Percentiles rank a stretch among this genome's conserved stretches.
phyloP scores from a whole-genome alignment of 805 yeast genomes.

The Kodamaea leandrae region DNA sequence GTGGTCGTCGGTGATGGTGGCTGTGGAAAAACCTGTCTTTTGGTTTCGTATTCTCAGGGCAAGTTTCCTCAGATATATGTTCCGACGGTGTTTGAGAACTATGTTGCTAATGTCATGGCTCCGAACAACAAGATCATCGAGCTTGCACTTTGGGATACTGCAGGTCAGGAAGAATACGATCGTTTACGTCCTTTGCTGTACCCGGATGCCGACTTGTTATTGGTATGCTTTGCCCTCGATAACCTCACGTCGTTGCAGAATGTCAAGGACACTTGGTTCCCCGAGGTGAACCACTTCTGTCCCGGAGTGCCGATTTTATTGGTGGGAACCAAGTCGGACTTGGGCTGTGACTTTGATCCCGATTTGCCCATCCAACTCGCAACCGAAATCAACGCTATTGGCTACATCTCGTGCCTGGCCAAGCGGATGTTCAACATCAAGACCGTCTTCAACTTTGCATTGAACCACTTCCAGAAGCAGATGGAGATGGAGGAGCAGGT shows the following conservation, averaged over 20 bases:
- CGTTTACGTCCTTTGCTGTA: conserved; percentile 75
- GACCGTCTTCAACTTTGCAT: conserved; percentile 65
- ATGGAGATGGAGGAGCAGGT: conserved; percentile 35
- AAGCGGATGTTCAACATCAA: conserved; percentile 62
- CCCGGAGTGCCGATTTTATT: conserved; percentile 73
- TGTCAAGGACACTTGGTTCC: conserved; percentile 80
- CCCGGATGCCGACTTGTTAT: conserved; percentile 71
- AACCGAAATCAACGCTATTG: conserved; percentile 60
- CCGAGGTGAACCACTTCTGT: conserved; percentile 81
- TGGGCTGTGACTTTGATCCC: conserved; percentile 37
- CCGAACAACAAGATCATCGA: conserved; percentile 79
- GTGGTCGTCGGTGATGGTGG: conserved; percentile 91
- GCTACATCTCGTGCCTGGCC: conserved; percentile 80
- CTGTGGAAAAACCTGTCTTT: conserved; percentile 82
- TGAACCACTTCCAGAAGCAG: conserved; percentile 42
- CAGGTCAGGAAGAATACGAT: conserved; percentile 86
- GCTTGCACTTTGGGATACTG: conserved; percentile 84
- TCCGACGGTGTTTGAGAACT: conserved; percentile 83
- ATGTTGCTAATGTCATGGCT: conserved; percentile 61
- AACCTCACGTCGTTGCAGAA: conserved; percentile 62
- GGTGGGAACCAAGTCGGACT: conserved; percentile 82
- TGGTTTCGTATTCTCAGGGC: conserved; percentile 66
- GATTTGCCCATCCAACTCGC: conserved; percentile 55
- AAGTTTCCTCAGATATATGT: conserved; percentile 70
- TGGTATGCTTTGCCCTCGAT: conserved; percentile 75